phyloP scores from a whole-genome alignment of 2,329 filamentous ascomycete species.

The Scopulariopsis brevicaulis region DNA sequence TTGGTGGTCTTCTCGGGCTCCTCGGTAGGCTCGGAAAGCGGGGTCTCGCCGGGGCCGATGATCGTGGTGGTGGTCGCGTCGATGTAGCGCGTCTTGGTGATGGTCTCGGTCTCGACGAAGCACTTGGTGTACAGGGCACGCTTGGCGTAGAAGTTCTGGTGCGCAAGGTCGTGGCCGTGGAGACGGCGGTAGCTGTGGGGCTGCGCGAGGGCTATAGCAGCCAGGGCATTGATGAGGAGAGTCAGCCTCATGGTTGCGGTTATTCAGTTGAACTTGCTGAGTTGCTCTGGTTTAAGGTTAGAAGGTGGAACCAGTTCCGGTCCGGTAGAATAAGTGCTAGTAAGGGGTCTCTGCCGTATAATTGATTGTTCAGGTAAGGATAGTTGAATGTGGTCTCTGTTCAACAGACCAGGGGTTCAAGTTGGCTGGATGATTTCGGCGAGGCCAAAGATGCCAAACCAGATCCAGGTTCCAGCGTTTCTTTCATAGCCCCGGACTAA shows the following conservation, averaged over 20 bases:
- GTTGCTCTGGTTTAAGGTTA: slow-evolving; percentile 6
- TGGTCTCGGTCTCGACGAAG: slow-evolving; percentile 17
- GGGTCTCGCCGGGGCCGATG: slow-evolving; percentile 9
- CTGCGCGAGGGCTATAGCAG: slow-evolving; percentile 35
- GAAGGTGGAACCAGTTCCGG: background rate
- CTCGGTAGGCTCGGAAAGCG: slow-evolving; percentile 11
- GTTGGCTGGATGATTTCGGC: background rate
- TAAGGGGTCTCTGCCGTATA: background rate
- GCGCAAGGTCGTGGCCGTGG: slow-evolving; percentile 8
- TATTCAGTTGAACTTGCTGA: background rate
- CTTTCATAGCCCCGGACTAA: no score
- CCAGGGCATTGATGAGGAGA: slow-evolving; percentile 27
- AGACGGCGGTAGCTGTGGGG: slow-evolving; percentile 28
- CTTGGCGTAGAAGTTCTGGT: background rate
- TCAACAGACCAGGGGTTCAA: background rate
- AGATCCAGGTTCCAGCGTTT: no score
- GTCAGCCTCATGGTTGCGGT: slow-evolving; percentile 29
- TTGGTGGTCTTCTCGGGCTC: slow-evolving; percentile 5
- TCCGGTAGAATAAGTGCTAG: background rate
- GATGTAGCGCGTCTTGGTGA: slow-evolving; percentile 39
- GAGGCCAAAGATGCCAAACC: no score
- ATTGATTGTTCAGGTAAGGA: background rate
- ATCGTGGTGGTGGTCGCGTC: slow-evolving; percentile 13
- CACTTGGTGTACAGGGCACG: slow-evolving; percentile 21
- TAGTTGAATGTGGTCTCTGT: background rate